Evolutionary conservation across 306 rosid genomes (phyloP).

Genomic region (Rubus idaeus): DNA sequence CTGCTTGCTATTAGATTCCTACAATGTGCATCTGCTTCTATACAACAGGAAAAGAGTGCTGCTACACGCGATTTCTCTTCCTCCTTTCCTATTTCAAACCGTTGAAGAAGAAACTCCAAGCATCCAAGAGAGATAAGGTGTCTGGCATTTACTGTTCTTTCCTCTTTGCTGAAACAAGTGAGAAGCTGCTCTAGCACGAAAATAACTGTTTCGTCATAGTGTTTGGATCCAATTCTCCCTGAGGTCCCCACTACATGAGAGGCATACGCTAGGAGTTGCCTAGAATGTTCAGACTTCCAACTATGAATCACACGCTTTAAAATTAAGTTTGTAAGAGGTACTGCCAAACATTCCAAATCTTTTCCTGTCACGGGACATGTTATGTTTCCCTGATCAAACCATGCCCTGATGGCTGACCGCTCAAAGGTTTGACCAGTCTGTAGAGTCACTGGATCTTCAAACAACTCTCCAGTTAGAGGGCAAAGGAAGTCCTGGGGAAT

Average conservation of each 20-base stretch:
- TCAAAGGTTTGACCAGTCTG: constrained; percentile 86
- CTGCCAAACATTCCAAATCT: constrained; percentile 41
- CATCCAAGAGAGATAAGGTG: constrained; percentile 51
- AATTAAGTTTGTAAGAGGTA: constrained; percentile 66
- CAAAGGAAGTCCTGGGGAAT: constrained; percentile 68
- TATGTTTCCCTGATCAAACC: constrained; percentile 76
- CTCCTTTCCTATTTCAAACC: constrained; percentile 53
- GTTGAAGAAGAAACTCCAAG: constrained; percentile 52
- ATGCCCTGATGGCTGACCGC: constrained; percentile 55
- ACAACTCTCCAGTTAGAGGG: constrained; percentile 62
- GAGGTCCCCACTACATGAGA: constrained; percentile 40
- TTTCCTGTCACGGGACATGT: constrained; percentile 77
- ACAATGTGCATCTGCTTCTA: constrained; percentile 54
- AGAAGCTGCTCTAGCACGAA: constrained; percentile 53
- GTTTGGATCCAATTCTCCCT: constrained; percentile 26
- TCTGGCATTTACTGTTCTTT: constrained; percentile 49
- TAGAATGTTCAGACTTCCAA: constrained; percentile 63
- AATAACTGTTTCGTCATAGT: constrained; percentile 38
- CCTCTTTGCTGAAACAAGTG: constrained; percentile 45
- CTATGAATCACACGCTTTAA: constrained; percentile 62
- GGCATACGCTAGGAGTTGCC: constrained; percentile 44
- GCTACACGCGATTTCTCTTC: constrained; percentile 54
- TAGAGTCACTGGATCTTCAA: constrained; percentile 81
- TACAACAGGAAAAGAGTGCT: constrained; percentile 46
- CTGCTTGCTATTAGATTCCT: constrained; percentile 48